A percentile compares a stretch with the other conserved stretches of the same genome.
phyloP scores from a whole-genome alignment of 257 asterid genomes.

The Solanum rostratum region DNA sequence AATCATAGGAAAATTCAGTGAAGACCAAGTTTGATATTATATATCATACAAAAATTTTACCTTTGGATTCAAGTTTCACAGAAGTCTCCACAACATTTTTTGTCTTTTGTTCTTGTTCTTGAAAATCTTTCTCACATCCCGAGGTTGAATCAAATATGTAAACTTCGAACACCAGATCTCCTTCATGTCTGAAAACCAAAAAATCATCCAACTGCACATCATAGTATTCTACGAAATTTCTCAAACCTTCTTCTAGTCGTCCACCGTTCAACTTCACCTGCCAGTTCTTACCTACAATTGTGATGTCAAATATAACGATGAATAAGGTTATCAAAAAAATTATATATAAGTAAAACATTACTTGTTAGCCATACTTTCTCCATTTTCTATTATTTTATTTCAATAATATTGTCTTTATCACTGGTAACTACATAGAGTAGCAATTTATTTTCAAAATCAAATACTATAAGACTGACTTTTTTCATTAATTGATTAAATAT shows the following conservation, averaged over 20 bases:
- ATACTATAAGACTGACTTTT: no score
- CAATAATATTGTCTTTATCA: no score
- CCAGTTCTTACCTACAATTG: background rate
- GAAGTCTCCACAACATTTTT: background rate
- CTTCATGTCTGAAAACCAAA: constrained; percentile 1
- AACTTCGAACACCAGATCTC: constrained; percentile 6
- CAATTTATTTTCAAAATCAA: no score
- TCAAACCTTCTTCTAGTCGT: background rate
- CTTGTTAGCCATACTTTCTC: background rate
- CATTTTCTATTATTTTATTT: no score
- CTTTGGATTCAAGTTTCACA: background rate
- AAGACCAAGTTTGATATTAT: no score
- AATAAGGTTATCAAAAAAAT: background rate
- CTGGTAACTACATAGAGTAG: no score
- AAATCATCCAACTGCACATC: background rate
- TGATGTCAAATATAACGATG: background rate
- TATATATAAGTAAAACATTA: background rate
- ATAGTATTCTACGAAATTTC: background rate
- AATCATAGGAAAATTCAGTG: no score
- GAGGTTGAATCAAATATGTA: background rate
- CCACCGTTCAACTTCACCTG: background rate
- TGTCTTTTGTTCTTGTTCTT: background rate
- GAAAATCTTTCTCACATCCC: background rate
- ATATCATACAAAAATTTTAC: background rate
- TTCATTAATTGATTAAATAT: no score